These are phyloP conservation scores for Penicillium simplicissimum DNA, from an alignment of 495 filamentous ascomycete species.

Conservation along the genomic window DNA sequence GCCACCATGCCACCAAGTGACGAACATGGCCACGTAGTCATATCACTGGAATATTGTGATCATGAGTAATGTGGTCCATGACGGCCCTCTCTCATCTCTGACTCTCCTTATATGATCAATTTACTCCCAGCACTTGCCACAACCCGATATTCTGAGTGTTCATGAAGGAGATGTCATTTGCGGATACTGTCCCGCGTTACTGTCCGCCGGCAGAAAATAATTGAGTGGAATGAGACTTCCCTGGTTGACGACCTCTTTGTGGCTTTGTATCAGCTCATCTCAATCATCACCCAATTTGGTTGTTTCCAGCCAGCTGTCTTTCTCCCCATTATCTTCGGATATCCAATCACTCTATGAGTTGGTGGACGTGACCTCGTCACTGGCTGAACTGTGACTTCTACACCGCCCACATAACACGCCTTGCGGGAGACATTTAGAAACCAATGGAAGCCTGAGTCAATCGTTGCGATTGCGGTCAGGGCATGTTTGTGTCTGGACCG, in stretches of 20 bases:
- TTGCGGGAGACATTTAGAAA: slow-evolving; percentile 30
- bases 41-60: not conserved
- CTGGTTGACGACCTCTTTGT: not conserved
- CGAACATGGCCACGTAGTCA: not conserved
- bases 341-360: not conserved
- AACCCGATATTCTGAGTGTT: not conserved
- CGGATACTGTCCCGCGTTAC: not conserved
- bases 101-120: not conserved
- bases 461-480: slow-evolving; percentile 10
- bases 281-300: not conserved
- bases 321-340: not conserved
- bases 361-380: slow-evolving; percentile 11
- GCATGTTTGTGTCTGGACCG: slow-evolving; percentile 20
- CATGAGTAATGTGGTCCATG: not conserved
- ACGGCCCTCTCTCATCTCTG: not conserved
- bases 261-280: not conserved
- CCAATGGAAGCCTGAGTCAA: slow-evolving; percentile 33
- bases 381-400: slow-evolving; percentile 23
- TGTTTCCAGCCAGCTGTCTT: not conserved
- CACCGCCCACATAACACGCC: slow-evolving; percentile 20
- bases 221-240: not conserved
- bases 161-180: not conserved
- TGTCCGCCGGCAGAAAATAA: slow-evolving; percentile 4
- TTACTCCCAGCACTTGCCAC: not conserved
- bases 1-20: not conserved